phyloP scores from a whole-genome alignment of 2,329 filamentous ascomycete species.

The Colletotrichum godetiae region DNA sequence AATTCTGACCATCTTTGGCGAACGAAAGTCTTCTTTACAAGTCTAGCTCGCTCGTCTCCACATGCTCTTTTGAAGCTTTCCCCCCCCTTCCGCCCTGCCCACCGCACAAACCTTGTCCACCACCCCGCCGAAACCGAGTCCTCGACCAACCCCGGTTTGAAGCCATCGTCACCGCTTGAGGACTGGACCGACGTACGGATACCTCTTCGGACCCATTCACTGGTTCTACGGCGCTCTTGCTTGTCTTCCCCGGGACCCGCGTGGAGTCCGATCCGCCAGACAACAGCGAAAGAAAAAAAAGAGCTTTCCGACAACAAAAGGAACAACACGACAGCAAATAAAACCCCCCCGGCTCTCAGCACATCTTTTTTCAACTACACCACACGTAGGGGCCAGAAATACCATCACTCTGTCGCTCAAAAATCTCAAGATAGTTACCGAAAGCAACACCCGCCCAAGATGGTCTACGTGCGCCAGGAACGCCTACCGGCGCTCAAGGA shows the following conservation, averaged over 20 bases:
- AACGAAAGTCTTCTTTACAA: not conserved
- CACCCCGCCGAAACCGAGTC: conserved; percentile 3
- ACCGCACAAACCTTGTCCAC: not conserved
- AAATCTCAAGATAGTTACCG: not conserved
- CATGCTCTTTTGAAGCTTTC: not conserved
- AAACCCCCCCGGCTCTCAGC: not conserved
- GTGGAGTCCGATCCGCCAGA: conserved; percentile 17
- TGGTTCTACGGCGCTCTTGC: conserved; percentile 23
- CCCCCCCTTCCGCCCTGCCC: not conserved
- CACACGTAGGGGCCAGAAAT: not conserved
- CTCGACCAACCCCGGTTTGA: conserved; percentile 16
- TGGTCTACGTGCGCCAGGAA: conserved; percentile 96
- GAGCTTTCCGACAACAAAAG: not conserved
- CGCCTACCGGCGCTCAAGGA: conserved; percentile 88
- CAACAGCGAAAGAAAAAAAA: conserved; percentile 6
- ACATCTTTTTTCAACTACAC: not conserved
- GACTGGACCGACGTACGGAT: not conserved
- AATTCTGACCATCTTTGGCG: not conserved
- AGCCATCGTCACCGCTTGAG: conserved; percentile 32
- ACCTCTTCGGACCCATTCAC: conserved; percentile 14
- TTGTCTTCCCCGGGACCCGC: conserved; percentile 15
- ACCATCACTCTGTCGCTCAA: not conserved
- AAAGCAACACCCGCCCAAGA: conserved; percentile 52
- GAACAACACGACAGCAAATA: not conserved
- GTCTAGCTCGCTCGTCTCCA: not conserved